Percentiles rank a stretch among this genome's conserved stretches.
Evolutionary conservation across 495 filamentous ascomycete species (phyloP).

Genomic region (Xylaria scruposa): DNA sequence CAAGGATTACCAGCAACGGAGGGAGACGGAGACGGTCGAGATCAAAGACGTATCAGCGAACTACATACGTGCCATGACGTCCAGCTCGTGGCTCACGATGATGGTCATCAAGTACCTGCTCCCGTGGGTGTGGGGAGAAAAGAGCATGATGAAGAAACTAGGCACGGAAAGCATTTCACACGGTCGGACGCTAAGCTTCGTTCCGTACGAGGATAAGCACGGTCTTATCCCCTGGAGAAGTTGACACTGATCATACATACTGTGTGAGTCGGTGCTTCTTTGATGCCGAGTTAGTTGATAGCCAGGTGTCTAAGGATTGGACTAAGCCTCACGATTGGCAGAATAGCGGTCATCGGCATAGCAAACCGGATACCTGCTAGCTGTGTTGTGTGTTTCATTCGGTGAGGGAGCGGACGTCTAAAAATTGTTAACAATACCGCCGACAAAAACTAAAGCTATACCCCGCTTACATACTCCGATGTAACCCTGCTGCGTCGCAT

Average conservation of each 20-base stretch:
- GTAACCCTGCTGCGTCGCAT: background rate
- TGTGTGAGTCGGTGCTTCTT: background rate
- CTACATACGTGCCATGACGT: conserved; percentile 2
- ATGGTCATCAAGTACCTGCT: background rate
- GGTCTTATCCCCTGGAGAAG: background rate
- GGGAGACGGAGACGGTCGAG: background rate
- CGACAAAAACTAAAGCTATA: background rate
- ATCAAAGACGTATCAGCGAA: background rate
- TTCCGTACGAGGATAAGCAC: background rate
- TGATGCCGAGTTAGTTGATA: background rate
- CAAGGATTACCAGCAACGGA: background rate
- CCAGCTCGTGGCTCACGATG: conserved; percentile 6
- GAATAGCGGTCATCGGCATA: background rate
- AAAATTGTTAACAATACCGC: background rate
- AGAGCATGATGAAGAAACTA: conserved; percentile 6
- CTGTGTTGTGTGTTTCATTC: background rate
- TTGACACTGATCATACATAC: background rate
- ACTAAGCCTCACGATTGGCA: background rate
- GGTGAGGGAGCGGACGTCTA: background rate
- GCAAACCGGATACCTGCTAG: no score
- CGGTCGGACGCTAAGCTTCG: background rate
- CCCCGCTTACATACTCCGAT: background rate
- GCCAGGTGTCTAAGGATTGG: background rate
- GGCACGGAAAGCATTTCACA: conserved; percentile 5
- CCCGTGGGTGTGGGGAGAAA: conserved; percentile 3